These are phyloP conservation scores for Pholiota adiposa DNA, from an alignment of 1,284 basidiomycete species.

Conservation along the genomic window DNA sequence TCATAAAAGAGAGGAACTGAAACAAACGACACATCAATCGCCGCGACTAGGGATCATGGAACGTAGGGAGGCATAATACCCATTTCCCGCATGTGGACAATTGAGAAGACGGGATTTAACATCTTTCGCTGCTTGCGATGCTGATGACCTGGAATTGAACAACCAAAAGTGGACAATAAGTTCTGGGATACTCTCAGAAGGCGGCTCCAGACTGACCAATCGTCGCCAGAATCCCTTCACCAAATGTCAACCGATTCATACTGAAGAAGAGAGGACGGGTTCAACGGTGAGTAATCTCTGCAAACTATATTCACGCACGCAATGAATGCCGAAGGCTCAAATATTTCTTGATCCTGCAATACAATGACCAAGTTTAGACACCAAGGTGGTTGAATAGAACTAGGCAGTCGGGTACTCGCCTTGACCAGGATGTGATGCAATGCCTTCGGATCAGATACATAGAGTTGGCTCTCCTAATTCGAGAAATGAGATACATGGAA, in stretches of 20 bases:
- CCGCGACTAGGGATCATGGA: slow-evolving; percentile 19
- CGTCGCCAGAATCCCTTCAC: slow-evolving; percentile 16
- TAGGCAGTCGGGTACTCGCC: slow-evolving; percentile 16
- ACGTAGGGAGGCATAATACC: slow-evolving; percentile 23
- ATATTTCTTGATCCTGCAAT: slow-evolving; percentile 31
- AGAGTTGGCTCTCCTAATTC: slow-evolving; percentile 31
- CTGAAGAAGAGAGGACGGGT: slow-evolving; percentile 8
- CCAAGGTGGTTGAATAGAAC: neutral
- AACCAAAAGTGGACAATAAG: neutral
- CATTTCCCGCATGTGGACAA: slow-evolving; percentile 45
- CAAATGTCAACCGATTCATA: slow-evolving; percentile 14
- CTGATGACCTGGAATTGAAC: slow-evolving; percentile 26
- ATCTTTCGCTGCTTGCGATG: slow-evolving; percentile 50
- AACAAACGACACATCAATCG: neutral
- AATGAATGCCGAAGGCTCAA: slow-evolving; percentile 26
- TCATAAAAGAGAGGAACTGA: slow-evolving; percentile 35
- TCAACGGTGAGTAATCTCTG: too few species aligned
- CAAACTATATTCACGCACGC: slow-evolving; percentile 10
- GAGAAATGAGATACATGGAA: neutral
- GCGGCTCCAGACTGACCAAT: slow-evolving; percentile 9
- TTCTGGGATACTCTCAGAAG: too few species aligned
- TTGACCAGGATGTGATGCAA: slow-evolving; percentile 40
- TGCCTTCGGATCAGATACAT: slow-evolving; percentile 39
- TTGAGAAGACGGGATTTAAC: slow-evolving; percentile 51
- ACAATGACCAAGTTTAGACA: neutral